Percentiles rank a stretch among this genome's conserved stretches.
phyloP scores from a whole-genome alignment of 352 stramenopile species.

The Saprolegnia parasitica region DNA sequence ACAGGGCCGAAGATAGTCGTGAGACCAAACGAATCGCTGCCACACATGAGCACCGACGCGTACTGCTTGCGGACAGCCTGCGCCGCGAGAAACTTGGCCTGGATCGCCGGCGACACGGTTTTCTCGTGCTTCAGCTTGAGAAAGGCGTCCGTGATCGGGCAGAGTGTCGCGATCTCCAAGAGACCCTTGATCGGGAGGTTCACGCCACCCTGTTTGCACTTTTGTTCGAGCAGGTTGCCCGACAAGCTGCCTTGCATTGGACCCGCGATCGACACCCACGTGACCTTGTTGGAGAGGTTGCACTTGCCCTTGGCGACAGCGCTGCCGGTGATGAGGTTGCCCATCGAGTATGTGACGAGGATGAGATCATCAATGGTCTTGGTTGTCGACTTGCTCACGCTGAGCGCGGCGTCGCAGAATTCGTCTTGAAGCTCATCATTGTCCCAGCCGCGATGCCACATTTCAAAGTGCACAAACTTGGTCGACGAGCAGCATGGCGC shows the following conservation, averaged over 20 bases:
- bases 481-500: constrained; percentile 57
- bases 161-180: constrained; percentile 39
- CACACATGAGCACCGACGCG: constrained; percentile 44
- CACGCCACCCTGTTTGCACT: constrained; percentile 26
- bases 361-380: constrained; percentile 55
- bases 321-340: constrained; percentile 44
- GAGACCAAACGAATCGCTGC: constrained; percentile 37
- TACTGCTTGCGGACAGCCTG: constrained; percentile 37
- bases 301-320: constrained; percentile 48
- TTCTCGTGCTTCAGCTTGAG: constrained; percentile 41
- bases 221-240: constrained; percentile 19
- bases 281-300: constrained; percentile 28
- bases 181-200: constrained; percentile 31
- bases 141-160: constrained; percentile 35
- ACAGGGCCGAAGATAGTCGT: constrained; percentile 35
- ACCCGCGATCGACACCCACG: constrained; percentile 33
- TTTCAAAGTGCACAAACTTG: constrained; percentile 49
- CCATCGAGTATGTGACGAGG: constrained; percentile 61
- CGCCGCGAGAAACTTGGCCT: constrained; percentile 35
- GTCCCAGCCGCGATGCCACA: constrained; percentile 40
- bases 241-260: constrained; percentile 32
- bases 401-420: constrained; percentile 37
- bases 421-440: constrained; percentile 38
- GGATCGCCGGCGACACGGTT: constrained; percentile 36
- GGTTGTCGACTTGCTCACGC: constrained; percentile 33